A percentile compares a stretch with the other conserved stretches of the same genome.
Conservation (phyloP, 768 basidiomycete genomes). For the Suillus lakei region DNA sequence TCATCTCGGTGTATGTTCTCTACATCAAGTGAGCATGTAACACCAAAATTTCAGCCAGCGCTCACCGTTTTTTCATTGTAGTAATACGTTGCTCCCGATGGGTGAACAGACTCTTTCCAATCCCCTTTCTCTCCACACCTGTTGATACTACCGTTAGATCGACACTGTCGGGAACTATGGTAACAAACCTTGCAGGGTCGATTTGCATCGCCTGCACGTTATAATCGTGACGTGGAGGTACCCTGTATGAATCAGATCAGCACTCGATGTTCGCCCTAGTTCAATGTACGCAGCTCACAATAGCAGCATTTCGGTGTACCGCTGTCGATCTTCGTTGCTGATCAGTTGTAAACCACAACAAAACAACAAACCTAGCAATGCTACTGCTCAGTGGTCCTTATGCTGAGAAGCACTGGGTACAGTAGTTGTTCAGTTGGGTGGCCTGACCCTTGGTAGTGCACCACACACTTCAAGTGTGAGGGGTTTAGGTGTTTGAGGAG, state of each 20-base stretch:
- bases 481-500: no score
- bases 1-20: not conserved
- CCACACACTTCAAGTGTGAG: no score
- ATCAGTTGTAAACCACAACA: no score
- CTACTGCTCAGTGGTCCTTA: no score
- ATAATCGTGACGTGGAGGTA: not conserved
- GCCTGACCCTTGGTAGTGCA: no score
- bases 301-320: not conserved
- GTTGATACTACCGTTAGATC: not conserved
- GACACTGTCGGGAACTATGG: not conserved
- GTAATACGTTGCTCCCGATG: no score
- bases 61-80: not conserved
- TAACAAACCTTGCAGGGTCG: not conserved
- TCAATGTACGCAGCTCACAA: not conserved
- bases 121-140: not conserved
- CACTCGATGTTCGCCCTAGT: not conserved
- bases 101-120: slow-evolving; percentile 2
- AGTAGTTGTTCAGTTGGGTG: no score
- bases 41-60: not conserved
- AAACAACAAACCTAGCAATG: no score
- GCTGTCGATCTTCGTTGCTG: no score
- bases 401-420: no score
- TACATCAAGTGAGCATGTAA: not conserved
- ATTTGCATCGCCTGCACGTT: not conserved
- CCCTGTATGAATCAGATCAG: not conserved